Evolutionary conservation across 345 rosid species (phyloP).

Genomic region (Brassica rapa): DNA sequence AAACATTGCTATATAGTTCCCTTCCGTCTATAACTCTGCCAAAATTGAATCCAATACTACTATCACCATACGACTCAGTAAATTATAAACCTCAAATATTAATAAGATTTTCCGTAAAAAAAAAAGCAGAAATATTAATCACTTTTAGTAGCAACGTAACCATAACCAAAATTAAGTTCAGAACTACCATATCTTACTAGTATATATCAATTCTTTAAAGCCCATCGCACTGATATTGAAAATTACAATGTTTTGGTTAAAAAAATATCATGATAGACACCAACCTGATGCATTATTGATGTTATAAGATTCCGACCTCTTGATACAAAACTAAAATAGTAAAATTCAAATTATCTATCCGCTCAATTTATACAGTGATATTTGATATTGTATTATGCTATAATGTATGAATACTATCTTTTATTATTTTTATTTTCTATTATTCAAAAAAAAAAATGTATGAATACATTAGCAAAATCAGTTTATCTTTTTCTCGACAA

Average conservation of each 20-base stretch:
- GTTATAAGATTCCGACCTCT: too few species aligned
- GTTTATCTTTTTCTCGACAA: background rate
- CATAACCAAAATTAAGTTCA: background rate
- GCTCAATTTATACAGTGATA: background rate
- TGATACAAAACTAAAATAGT: background rate
- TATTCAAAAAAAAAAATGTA: too few species aligned
- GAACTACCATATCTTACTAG: background rate
- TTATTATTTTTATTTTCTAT: too few species aligned
- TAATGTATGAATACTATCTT: background rate
- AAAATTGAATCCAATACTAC: too few species aligned
- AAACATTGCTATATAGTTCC: too few species aligned
- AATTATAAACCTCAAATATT: too few species aligned
- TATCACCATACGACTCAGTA: too few species aligned
- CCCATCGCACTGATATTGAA: background rate
- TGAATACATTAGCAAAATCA: background rate
- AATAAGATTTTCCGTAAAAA: too few species aligned
- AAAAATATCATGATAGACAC: too few species aligned
- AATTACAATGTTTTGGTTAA: background rate
- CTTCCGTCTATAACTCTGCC: too few species aligned
- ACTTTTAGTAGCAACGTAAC: background rate
- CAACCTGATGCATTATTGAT: too few species aligned
- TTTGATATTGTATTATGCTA: background rate
- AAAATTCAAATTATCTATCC: background rate
- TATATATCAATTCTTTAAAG: background rate
- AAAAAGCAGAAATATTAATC: background rate